Evolutionary conservation across 257 asterid genomes (phyloP).

Genomic region (Apocynum venetum): DNA sequence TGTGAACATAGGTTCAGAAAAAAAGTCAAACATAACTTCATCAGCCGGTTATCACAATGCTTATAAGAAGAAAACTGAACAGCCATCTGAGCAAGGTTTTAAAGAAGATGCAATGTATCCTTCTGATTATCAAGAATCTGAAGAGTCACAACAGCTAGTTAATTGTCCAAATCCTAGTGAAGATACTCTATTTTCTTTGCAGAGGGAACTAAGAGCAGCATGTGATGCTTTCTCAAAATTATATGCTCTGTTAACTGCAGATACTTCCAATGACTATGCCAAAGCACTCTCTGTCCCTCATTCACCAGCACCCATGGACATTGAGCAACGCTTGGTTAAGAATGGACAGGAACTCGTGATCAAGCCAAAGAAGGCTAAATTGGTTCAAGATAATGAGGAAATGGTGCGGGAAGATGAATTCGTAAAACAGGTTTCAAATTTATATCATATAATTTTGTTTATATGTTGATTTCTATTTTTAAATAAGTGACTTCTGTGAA

Average conservation of each 20-base stretch:
- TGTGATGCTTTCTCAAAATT: constrained; percentile 32
- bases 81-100: constrained; percentile 11
- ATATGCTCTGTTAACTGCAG: constrained; percentile 30
- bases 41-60: neutral
- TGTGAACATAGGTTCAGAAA: constrained; percentile 25
- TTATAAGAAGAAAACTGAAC: constrained; percentile 16
- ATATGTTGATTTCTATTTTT: neutral
- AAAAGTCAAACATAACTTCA: neutral
- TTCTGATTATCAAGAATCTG: constrained; percentile 9
- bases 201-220: constrained; percentile 33
- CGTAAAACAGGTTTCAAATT: neutral
- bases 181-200: constrained; percentile 21
- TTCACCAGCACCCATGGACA: constrained; percentile 17
- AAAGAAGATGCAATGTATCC: constrained; percentile 19
- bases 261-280: constrained; percentile 16
- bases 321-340: constrained; percentile 14
- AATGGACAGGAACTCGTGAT: constrained; percentile 27
- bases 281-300: constrained; percentile 14
- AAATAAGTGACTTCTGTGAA: neutral
- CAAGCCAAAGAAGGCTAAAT: constrained; percentile 9
- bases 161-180: constrained; percentile 15
- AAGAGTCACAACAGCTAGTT: constrained; percentile 3
- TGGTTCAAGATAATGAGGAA: constrained; percentile 14
- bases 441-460: neutral
- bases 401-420: constrained; percentile 20